Conservation (phyloP, 805 yeast genomes). For the Teunomyces tritomae region DNA sequence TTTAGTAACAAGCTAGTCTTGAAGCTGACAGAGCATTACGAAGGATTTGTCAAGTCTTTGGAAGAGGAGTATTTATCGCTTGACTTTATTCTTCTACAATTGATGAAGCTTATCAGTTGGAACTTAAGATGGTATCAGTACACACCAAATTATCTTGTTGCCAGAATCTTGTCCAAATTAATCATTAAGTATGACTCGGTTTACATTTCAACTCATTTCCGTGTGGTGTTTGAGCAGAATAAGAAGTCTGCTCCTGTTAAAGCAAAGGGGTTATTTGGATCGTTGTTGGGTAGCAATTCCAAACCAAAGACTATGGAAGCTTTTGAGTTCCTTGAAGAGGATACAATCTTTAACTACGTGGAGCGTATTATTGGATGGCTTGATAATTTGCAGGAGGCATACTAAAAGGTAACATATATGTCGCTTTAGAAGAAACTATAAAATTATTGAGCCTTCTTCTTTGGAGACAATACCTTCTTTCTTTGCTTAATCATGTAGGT, state of each 20-base stretch:
- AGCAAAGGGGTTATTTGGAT: constrained; percentile 6
- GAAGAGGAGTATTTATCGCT: constrained; percentile 28
- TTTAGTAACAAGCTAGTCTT: constrained; percentile 35
- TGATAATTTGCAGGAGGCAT: constrained; percentile 13
- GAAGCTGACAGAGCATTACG: constrained; percentile 16
- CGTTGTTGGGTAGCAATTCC: constrained; percentile 4
- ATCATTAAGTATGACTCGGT: constrained; percentile 41
- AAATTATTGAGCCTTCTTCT: constrained; percentile 11
- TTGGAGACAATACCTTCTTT: constrained; percentile 57
- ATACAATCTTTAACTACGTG: constrained; percentile 33
- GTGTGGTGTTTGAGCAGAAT: constrained; percentile 34
- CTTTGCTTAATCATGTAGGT: constrained; percentile 90
- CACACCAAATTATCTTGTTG: constrained; percentile 42
- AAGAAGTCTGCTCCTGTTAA: constrained; percentile 16
- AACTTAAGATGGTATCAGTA: constrained; percentile 63
- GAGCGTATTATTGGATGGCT: constrained; percentile 29
- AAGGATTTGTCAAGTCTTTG: constrained; percentile 22
- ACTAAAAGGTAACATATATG: neutral
- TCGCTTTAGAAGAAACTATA: neutral
- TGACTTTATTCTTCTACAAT: constrained; percentile 32
- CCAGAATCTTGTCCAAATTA: constrained; percentile 42
- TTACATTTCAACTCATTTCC: constrained; percentile 37
- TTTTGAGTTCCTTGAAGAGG: constrained; percentile 27
- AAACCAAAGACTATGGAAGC: constrained; percentile 9
- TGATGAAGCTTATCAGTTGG: constrained; percentile 55